A percentile compares a stretch with the other conserved stretches of the same genome.
These are phyloP conservation scores for Oldenlandia corymbosa DNA, from an alignment of 257 asterid genomes.

Conservation along the genomic window DNA sequence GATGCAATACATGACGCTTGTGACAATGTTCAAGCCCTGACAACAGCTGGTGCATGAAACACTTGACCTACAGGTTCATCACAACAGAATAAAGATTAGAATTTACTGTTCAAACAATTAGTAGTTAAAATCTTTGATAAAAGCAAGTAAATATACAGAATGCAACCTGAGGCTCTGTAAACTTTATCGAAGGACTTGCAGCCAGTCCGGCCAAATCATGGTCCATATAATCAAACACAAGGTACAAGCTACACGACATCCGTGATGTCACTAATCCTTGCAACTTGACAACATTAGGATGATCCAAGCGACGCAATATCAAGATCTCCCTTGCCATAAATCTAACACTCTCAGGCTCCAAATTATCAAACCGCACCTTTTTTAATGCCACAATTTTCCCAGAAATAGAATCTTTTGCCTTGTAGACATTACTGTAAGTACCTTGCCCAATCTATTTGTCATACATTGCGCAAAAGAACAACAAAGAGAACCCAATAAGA, in stretches of 20 bases:
- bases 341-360: conserved; percentile 88
- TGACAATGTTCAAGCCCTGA: conserved; percentile 93
- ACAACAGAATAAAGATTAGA: conserved; percentile 18
- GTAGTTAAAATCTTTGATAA: background rate
- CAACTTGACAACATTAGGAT: conserved; percentile 73
- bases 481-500: conserved; percentile 17
- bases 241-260: conserved; percentile 82
- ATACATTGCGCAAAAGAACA: conserved; percentile 15
- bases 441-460: conserved; percentile 80
- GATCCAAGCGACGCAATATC: conserved; percentile 83
- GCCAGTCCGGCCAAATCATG: conserved; percentile 89
- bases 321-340: conserved; percentile 93
- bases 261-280: conserved; percentile 85
- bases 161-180: conserved; percentile 73
- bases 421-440: conserved; percentile 78
- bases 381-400: conserved; percentile 73
- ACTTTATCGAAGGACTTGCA: conserved; percentile 68
- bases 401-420: conserved; percentile 66
- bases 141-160: conserved; percentile 8
- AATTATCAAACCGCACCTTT: conserved; percentile 81
- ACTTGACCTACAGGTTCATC: conserved; percentile 58
- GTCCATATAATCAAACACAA: conserved; percentile 77
- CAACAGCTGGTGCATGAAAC: conserved; percentile 69
- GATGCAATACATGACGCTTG: conserved; percentile 66
- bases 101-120: conserved; percentile 15